These are phyloP conservation scores for Podospora comata DNA, from an alignment of 495 filamentous ascomycete genomes.

Conservation along the genomic window DNA sequence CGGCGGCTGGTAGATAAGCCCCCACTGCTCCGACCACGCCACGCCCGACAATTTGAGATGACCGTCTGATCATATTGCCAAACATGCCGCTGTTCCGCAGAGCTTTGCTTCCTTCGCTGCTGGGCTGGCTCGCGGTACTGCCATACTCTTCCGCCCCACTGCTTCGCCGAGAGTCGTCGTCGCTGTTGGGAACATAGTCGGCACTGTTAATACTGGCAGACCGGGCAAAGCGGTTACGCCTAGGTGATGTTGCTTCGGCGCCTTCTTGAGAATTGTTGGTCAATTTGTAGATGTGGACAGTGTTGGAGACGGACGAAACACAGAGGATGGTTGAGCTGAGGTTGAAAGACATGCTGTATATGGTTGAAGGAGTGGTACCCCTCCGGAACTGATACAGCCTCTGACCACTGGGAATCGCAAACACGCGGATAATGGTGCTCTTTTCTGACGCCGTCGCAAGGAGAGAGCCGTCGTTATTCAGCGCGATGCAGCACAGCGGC, in stretches of 20 bases:
- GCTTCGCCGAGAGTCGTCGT: conserved; percentile 39
- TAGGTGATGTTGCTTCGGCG: conserved; percentile 17
- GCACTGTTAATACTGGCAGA: conserved; percentile 44
- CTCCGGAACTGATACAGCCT: conserved; percentile 94
- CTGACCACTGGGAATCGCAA: conserved; percentile 80
- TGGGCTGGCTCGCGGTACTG: conserved; percentile 15
- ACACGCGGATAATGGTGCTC: conserved; percentile 94
- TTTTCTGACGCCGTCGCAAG: conserved; percentile 95
- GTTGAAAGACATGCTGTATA: conserved; percentile 99
- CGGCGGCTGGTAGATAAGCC: conserved; percentile 83
- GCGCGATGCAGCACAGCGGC: conserved; percentile 81
- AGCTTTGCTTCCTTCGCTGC: conserved; percentile 22
- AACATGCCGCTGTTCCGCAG: conserved; percentile 61
- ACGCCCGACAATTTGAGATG: conserved; percentile 91
- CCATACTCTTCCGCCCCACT: conserved; percentile 36
- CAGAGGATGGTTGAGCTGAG: conserved; percentile 87
- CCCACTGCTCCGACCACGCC: conserved; percentile 83
- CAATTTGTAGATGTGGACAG: conserved; percentile 93
- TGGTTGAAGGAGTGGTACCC: conserved; percentile 88
- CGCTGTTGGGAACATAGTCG: conserved; percentile 28
- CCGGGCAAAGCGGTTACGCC: conserved; percentile 21
- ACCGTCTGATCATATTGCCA: conserved; percentile 89
- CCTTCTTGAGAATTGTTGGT: conserved; percentile 7
- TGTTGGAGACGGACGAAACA: conserved; percentile 93
- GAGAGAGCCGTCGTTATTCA: conserved; percentile 90